Conservation (phyloP, 2,329 filamentous ascomycete genomes). For the Stenocarpella maydis region DNA sequence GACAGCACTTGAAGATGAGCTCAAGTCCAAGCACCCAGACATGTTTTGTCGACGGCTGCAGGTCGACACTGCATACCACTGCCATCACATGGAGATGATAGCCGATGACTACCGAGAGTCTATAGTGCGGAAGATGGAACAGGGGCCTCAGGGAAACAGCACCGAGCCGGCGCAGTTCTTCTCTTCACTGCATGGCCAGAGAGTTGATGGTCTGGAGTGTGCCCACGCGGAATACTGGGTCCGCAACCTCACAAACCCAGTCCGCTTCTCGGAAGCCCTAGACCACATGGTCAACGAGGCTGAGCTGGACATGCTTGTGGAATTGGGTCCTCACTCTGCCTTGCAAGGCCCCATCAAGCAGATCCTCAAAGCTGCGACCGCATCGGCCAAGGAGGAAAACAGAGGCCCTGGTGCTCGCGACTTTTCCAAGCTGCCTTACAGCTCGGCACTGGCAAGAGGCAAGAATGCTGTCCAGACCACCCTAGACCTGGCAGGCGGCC, state of each 20-base stretch:
- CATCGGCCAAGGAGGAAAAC: background rate
- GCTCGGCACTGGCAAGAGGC: constrained; percentile 24
- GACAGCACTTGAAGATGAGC: constrained; percentile 50
- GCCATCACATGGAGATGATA: constrained; percentile 60
- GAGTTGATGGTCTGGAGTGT: constrained; percentile 44
- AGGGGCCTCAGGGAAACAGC: background rate
- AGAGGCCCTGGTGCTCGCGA: background rate
- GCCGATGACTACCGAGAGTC: constrained; percentile 52
- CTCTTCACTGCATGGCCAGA: constrained; percentile 55
- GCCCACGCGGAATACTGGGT: constrained; percentile 27
- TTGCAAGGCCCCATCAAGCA: constrained; percentile 60
- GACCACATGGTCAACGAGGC: constrained; percentile 27
- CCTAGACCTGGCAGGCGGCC: constrained; percentile 5
- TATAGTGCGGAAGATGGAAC: background rate
- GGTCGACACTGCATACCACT: constrained; percentile 63
- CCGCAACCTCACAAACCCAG: constrained; percentile 30
- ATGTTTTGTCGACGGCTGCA: constrained; percentile 58
- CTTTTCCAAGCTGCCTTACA: constrained; percentile 14
- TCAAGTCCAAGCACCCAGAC: constrained; percentile 48
- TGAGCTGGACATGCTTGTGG: constrained; percentile 52
- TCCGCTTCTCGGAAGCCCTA: constrained; percentile 29
- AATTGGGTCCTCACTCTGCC: constrained; percentile 59
- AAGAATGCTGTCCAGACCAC: constrained; percentile 23
- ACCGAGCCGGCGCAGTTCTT: constrained; percentile 47
- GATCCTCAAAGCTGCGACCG: constrained; percentile 51